Percentiles rank a stretch among this genome's conserved stretches.
Evolutionary conservation across 768 basidiomycete species (phyloP).

Genomic region (Clavulina sp.): DNA sequence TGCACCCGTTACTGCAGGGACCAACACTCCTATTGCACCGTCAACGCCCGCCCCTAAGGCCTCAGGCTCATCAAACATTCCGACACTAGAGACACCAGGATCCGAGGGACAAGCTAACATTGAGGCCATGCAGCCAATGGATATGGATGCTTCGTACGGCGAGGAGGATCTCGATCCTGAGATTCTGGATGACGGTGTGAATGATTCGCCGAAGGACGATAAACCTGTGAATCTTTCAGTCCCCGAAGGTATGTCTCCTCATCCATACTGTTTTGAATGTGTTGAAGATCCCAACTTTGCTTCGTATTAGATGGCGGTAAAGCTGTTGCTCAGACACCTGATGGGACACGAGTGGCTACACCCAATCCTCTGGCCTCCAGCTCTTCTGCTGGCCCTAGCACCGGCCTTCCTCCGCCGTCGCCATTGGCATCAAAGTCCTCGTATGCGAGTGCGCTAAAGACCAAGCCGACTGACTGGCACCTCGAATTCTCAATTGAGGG

Average conservation of each 20-base stretch:
- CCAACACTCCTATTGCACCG: slow-evolving; percentile 11
- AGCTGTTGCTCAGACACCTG: slow-evolving; percentile 90
- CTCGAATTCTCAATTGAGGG: slow-evolving; percentile 92
- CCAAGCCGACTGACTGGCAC: slow-evolving; percentile 92
- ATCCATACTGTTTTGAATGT: background rate
- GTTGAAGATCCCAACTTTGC: slow-evolving; percentile 4
- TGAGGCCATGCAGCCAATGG: slow-evolving; percentile 5
- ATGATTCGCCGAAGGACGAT: slow-evolving; percentile 48
- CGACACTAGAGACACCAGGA: background rate
- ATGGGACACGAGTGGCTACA: slow-evolving; percentile 86
- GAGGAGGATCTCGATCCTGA: slow-evolving; percentile 12
- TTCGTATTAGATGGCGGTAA: slow-evolving; percentile 58
- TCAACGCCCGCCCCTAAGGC: slow-evolving; percentile 7
- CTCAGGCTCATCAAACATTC: background rate
- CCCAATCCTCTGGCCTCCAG: slow-evolving; percentile 32
- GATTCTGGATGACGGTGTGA: slow-evolving; percentile 78
- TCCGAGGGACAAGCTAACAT: too few species aligned
- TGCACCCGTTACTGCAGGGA: slow-evolving; percentile 12
- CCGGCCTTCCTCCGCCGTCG: slow-evolving; percentile 11
- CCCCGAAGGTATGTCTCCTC: slow-evolving; percentile 41
- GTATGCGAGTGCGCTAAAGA: slow-evolving; percentile 86
- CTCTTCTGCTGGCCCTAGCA: slow-evolving; percentile 4
- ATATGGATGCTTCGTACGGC: slow-evolving; percentile 2
- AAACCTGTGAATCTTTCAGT: slow-evolving; percentile 78
- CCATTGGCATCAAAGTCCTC: slow-evolving; percentile 24